phyloP scores from a whole-genome alignment of 306 rosid species.

The Acacia melanoxylon region DNA sequence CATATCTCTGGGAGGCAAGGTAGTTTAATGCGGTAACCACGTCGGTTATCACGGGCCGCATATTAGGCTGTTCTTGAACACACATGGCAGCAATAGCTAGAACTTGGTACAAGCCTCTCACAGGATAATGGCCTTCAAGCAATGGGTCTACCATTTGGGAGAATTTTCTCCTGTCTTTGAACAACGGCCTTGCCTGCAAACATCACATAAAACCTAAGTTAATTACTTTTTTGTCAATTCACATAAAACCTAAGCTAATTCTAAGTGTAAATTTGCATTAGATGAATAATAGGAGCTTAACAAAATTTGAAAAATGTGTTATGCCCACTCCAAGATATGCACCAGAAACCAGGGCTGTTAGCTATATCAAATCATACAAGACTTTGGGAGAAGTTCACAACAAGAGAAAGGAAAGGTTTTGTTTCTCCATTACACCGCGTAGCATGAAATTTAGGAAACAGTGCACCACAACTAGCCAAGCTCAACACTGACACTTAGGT shows the following conservation, averaged over 20 bases:
- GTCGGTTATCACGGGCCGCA: constrained; percentile 69
- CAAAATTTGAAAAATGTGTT: neutral
- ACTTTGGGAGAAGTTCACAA: too few relatives aligned
- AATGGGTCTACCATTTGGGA: constrained; percentile 78
- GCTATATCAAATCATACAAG: neutral
- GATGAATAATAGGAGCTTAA: neutral
- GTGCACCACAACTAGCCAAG: neutral
- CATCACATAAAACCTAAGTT: neutral
- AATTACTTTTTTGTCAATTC: neutral
- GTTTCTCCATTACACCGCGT: too few relatives aligned
- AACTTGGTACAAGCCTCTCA: constrained; percentile 73
- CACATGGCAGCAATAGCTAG: constrained; percentile 80
- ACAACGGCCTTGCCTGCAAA: constrained; percentile 79
- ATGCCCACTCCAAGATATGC: neutral
- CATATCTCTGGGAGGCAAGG: constrained; percentile 76
- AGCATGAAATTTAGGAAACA: neutral
- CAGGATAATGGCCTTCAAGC: constrained; percentile 71
- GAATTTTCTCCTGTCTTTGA: constrained; percentile 67
- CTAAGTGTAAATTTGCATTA: neutral
- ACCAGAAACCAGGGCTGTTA: neutral
- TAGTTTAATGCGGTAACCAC: constrained; percentile 79
- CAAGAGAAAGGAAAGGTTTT: too few relatives aligned
- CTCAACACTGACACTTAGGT: neutral
- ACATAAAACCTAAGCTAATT: neutral
- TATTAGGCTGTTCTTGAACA: constrained; percentile 69